Conservation (phyloP, 2,329 filamentous ascomycete genomes). For the Xylariaceae sp. region DNA sequence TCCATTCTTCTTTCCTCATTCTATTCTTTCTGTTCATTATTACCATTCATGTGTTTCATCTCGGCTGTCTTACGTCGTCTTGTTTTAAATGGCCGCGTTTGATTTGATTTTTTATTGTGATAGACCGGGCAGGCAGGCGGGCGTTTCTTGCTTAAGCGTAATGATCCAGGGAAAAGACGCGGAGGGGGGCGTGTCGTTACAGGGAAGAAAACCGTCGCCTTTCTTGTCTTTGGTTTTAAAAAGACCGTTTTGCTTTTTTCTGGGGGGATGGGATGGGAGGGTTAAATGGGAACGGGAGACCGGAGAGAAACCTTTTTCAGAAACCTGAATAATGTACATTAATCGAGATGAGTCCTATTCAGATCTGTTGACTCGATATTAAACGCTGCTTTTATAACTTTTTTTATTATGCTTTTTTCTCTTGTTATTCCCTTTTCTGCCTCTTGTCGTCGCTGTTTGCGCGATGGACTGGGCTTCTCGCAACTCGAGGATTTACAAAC, state of each 20-base stretch:
- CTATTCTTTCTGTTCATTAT: neutral
- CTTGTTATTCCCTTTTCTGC: neutral
- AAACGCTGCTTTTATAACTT: constrained; percentile 1
- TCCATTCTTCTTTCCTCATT: neutral
- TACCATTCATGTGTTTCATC: neutral
- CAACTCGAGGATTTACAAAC: neutral
- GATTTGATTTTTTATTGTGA: constrained; percentile 4
- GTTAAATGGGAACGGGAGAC: neutral
- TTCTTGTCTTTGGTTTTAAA: neutral
- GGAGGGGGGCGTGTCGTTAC: neutral
- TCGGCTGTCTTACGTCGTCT: constrained; percentile 1
- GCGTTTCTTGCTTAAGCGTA: constrained; percentile 17
- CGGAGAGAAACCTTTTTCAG: too few relatives aligned
- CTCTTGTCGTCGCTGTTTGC: neutral
- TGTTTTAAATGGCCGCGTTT: constrained; percentile 1
- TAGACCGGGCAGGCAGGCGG: constrained; percentile 10
- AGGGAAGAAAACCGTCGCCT: neutral
- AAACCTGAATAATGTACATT: constrained; percentile 8
- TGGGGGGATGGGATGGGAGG: neutral
- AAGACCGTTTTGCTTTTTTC: neutral
- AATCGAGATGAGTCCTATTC: constrained; percentile 10
- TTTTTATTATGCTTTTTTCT: neutral
- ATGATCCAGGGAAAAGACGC: constrained; percentile 3
- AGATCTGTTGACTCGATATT: constrained; percentile 6
- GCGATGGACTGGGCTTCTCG: neutral